Evolutionary conservation across 106 monocot genomes (phyloP).

Genomic region (Phalaenopsis equestris): DNA sequence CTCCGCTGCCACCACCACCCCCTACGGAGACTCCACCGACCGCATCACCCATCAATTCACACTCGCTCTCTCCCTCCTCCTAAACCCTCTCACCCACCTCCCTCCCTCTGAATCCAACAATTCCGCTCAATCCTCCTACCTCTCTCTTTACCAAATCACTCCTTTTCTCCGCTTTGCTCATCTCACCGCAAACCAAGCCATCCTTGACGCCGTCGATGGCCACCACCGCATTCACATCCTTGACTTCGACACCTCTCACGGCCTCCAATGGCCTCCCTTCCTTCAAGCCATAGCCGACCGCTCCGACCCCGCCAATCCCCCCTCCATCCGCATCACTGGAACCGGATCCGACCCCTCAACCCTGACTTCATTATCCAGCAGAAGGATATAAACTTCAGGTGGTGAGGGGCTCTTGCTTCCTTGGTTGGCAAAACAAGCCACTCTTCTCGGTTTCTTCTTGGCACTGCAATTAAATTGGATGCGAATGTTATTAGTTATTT

Average conservation of each 20-base stretch:
- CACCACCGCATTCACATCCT: conserved; percentile 61
- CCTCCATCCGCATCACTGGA: conserved; percentile 77
- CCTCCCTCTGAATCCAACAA: conserved; percentile 12
- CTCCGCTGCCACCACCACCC: conserved; percentile 30
- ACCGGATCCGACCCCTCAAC: conserved; percentile 52
- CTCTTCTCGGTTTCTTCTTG: conserved; percentile 99
- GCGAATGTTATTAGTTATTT: neutral
- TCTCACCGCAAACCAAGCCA: conserved; percentile 97
- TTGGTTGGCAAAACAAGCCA: conserved; percentile 76
- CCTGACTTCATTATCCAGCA: conserved; percentile 85
- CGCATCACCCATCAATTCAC: conserved; percentile 74
- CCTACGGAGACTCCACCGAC: conserved; percentile 61
- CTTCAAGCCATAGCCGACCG: conserved; percentile 83
- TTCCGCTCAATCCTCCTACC: conserved; percentile 37
- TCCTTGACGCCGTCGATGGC: conserved; percentile 69
- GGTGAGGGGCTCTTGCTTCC: conserved; percentile 53
- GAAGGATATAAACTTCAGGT: conserved; percentile 75
- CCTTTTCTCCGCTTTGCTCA: conserved; percentile 93
- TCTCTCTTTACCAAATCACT: conserved; percentile 74
- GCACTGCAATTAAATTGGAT: conserved; percentile 24
- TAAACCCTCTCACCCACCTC: conserved; percentile 19
- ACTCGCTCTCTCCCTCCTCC: conserved; percentile 55
- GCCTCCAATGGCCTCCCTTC: conserved; percentile 93
- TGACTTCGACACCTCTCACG: conserved; percentile 78
- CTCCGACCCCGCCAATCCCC: conserved; percentile 32